phyloP scores from a whole-genome alignment of 257 asterid genomes.

The Jaltomata sinuosa region DNA sequence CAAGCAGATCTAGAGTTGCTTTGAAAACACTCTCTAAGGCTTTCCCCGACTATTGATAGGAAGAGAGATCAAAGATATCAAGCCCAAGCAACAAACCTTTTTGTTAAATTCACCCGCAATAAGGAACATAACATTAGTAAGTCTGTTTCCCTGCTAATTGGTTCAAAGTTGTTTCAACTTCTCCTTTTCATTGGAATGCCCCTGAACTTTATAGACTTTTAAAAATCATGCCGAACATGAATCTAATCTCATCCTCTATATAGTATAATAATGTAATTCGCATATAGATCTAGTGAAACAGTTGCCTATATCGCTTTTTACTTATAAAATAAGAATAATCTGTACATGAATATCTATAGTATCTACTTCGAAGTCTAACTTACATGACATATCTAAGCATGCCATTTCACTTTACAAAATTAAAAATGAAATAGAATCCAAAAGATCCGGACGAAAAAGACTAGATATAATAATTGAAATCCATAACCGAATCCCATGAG shows the following conservation, averaged over 20 bases:
- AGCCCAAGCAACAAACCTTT: constrained; percentile 93
- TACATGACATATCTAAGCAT: background rate
- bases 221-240: too few species aligned
- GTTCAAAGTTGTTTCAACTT: background rate
- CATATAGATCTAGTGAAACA: background rate
- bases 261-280: too few species aligned
- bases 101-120: constrained; percentile 89
- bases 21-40: constrained; percentile 88
- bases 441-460: too few species aligned
- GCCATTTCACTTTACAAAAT: background rate
- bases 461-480: too few species aligned
- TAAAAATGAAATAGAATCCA: too few species aligned
- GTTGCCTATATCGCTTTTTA: background rate
- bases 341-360: background rate
- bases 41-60: constrained; percentile 80
- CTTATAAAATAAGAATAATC: too few species aligned
- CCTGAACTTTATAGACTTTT: too few species aligned
- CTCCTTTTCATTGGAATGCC: background rate
- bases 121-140: background rate
- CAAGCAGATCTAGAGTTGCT: constrained; percentile 82
- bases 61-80: constrained; percentile 88
- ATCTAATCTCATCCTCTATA: too few species aligned
- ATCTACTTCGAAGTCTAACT: background rate
- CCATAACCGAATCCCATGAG: too few species aligned
- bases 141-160: background rate